Conservation (phyloP, 1,284 basidiomycete species). For the Butyriboletus pseudospeciosus region DNA sequence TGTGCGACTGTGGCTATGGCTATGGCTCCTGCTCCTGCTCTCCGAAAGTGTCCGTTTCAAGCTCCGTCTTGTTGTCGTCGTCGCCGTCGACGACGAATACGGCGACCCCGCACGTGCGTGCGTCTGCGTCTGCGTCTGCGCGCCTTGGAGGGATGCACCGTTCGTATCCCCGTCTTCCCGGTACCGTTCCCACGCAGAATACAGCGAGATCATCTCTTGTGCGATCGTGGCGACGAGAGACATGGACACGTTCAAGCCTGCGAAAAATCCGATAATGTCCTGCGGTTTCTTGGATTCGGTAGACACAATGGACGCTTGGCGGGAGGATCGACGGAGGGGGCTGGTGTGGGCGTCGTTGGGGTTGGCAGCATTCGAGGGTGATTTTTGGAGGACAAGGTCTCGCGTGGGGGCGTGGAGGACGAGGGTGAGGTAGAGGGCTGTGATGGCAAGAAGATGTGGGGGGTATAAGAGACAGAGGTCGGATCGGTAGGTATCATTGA, state of each 20-base stretch:
- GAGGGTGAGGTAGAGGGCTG: constrained; percentile 84
- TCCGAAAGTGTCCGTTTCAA: constrained; percentile 20
- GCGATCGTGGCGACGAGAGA: constrained; percentile 80
- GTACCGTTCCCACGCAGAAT: constrained; percentile 82
- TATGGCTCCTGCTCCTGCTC: constrained; percentile 22
- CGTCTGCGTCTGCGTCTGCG: background rate
- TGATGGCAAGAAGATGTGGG: constrained; percentile 89
- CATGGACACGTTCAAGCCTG: constrained; percentile 81
- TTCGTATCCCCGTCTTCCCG: constrained; percentile 51
- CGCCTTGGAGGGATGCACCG: constrained; percentile 17
- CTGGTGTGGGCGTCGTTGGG: constrained; percentile 8
- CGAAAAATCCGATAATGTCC: constrained; percentile 78
- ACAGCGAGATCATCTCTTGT: constrained; percentile 88
- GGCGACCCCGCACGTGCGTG: constrained; percentile 8
- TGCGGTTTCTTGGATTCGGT: constrained; percentile 44
- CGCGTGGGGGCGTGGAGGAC: constrained; percentile 59
- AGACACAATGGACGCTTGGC: constrained; percentile 34
- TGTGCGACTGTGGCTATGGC: constrained; percentile 13
- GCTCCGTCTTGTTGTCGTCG: constrained; percentile 10
- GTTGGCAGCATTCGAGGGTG: constrained; percentile 16
- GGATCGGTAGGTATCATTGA: constrained; percentile 94
- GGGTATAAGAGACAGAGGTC: constrained; percentile 89
- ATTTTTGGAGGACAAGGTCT: constrained; percentile 34
- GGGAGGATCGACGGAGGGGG: constrained; percentile 52
- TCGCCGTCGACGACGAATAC: constrained; percentile 15